Evolutionary conservation across 768 basidiomycete genomes (phyloP), one percentile per base, ranked within the genome.

Genomic region (Calocybe indica): DNA sequence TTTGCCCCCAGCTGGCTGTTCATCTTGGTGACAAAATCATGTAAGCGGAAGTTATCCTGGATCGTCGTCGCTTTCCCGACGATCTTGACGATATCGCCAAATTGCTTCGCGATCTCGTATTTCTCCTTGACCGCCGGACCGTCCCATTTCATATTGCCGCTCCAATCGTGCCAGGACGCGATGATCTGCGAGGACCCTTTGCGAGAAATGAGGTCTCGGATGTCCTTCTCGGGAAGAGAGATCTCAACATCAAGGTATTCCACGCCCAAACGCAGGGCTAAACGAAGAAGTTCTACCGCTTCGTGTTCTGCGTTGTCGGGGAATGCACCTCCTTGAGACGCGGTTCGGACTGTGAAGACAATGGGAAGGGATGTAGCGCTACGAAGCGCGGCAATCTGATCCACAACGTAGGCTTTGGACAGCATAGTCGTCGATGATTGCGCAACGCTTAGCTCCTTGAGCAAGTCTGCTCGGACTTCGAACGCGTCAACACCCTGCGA

Each of bases 111-210:
- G 28, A 78, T 55, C 22, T 75, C 73, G 62, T 88, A 89, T 58
- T 86, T 88, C 48, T 82, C 77, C 56, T 79, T 76, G 39, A 87
- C 80, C 22, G 72, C 62, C 5, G 76, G 64, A 12, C 85, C 74
- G 53, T 82, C 76, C 95, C 95, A 99, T 54, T 78, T 77, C 70
- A 94, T 74, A 9, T 73, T 71, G 3, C 95, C 94, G 38, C 80
- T 83, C 85, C 88, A 93, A 58, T 99, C 93, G 60, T 97, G 95
- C 83, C 86, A 96, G 5, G 93, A 96, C 0, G 92, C 88, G 48
- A 99, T 84, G 58, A 97, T 79, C 54, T 84, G 75, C 0, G 92
- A 87, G 36, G 66, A 57, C 0, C 89, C 83, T 62, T 92, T 95
- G 45, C 69, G 71, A 9, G 69, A 57, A 28, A 72, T 64, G 38